Conservation (phyloP, 1,139 yeast species). For the Geotrichum cucujoidarum region DNA sequence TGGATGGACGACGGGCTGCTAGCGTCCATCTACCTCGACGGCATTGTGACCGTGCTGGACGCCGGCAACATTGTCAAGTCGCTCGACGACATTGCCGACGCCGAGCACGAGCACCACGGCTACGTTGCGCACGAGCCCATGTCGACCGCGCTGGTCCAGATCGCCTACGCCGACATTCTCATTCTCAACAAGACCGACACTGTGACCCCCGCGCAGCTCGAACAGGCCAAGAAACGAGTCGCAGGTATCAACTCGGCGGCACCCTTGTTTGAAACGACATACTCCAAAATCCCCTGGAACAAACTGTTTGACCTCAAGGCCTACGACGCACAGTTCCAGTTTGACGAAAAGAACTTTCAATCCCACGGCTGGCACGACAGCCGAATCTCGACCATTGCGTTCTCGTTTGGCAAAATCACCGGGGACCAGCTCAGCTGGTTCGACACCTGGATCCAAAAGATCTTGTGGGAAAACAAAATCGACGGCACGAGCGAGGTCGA, state of each 20-base stretch:
- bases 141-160: conserved; percentile 84
- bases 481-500: conserved; percentile 44
- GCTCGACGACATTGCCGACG: conserved; percentile 65
- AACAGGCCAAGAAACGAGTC: conserved; percentile 39
- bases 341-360: conserved; percentile 13
- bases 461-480: conserved; percentile 61
- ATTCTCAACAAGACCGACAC: conserved; percentile 72
- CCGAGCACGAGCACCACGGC: conserved; percentile 52
- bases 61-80: conserved; percentile 61
- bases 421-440: conserved; percentile 39
- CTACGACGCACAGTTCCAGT: conserved; percentile 45
- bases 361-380: conserved; percentile 24
- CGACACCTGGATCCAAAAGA: conserved; percentile 58
- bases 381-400: conserved; percentile 58
- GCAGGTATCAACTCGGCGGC: conserved; percentile 61
- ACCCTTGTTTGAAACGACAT: conserved; percentile 61
- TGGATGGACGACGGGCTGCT: conserved; percentile 91
- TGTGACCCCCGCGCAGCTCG: conserved; percentile 33
- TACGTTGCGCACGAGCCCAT: conserved; percentile 46
- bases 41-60: conserved; percentile 89
- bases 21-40: conserved; percentile 83
- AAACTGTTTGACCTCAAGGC: conserved; percentile 75
- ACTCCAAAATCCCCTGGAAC: conserved; percentile 62
- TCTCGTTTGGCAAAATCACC: conserved; percentile 48
- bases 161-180: conserved; percentile 82